Conservation (phyloP, 768 basidiomycete genomes). For the Mycena olivaceomarginata region DNA sequence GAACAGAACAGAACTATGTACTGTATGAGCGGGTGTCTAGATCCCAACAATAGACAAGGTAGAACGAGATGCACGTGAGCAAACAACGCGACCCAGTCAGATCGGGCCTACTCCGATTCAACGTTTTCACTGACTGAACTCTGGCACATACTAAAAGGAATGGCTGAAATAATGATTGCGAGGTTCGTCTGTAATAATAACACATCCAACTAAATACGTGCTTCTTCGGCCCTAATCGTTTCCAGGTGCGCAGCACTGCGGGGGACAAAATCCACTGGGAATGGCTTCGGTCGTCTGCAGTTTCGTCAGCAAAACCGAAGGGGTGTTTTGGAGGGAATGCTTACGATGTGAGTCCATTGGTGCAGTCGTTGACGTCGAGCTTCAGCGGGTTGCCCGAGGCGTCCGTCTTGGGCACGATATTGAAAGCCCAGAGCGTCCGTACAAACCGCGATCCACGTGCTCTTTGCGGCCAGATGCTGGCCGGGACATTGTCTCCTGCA, state of each 20-base stretch:
- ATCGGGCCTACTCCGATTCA: too few relatives aligned
- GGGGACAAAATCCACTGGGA: constrained; percentile 1
- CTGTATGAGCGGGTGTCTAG: too few relatives aligned
- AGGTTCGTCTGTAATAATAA: too few relatives aligned
- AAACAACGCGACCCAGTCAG: too few relatives aligned
- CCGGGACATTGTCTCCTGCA: constrained; percentile 10
- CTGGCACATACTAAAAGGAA: too few relatives aligned
- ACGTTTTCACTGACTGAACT: too few relatives aligned
- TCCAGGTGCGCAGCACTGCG: constrained; percentile 18
- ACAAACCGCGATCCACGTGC: neutral
- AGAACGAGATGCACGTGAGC: too few relatives aligned
- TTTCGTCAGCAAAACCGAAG: neutral
- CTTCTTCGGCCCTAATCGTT: neutral
- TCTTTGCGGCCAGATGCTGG: neutral
- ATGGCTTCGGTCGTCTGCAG: neutral
- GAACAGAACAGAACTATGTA: too few relatives aligned
- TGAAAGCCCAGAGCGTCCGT: neutral
- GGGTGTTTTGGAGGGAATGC: neutral
- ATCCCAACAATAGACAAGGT: too few relatives aligned
- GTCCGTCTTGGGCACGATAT: neutral
- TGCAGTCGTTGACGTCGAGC: neutral
- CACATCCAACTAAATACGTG: too few relatives aligned
- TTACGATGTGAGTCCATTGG: constrained; percentile 15
- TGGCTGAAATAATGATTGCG: too few relatives aligned
- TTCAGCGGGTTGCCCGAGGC: neutral